Conservation (phyloP, 129 eudicot species). For the Escallonia rubra region DNA sequence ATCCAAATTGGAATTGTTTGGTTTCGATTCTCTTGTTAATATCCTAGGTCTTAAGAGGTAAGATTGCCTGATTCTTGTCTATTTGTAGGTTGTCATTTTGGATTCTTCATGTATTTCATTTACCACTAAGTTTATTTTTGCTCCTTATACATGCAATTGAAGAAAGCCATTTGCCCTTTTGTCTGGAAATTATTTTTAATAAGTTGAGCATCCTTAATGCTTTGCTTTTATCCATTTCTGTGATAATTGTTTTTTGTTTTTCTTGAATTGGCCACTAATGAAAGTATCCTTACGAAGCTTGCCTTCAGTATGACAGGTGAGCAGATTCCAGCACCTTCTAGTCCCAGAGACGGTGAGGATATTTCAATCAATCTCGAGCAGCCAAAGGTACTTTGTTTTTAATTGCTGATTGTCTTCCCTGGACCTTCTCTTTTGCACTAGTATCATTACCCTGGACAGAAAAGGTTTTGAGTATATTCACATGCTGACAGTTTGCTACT, state of each 20-base stretch:
- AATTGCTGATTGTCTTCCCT: background rate
- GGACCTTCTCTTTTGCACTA: background rate
- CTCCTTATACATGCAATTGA: background rate
- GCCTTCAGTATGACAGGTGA: conserved; percentile 91
- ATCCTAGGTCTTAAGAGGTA: conserved; percentile 97
- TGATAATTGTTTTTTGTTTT: background rate
- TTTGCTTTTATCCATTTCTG: background rate
- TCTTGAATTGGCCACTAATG: no score
- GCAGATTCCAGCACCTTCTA: conserved; percentile 66
- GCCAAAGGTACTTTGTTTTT: conserved; percentile 49
- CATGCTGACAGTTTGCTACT: background rate
- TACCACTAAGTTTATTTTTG: background rate
- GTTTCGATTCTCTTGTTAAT: conserved; percentile 97
- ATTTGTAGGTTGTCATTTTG: background rate
- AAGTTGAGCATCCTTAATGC: background rate
- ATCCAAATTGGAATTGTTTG: conserved; percentile 91
- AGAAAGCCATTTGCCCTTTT: background rate
- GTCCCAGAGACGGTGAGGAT: conserved; percentile 94
- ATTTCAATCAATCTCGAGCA: conserved; percentile 55
- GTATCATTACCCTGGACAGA: background rate
- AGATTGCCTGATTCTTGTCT: conserved; percentile 5
- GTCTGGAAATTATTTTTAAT: background rate
- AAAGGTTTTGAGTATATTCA: background rate
- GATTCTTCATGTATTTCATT: background rate
- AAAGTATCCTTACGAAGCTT: conserved; percentile 11